Evolutionary conservation across 106 monocot genomes (phyloP).

Genomic region (Phalaenopsis equestris): DNA sequence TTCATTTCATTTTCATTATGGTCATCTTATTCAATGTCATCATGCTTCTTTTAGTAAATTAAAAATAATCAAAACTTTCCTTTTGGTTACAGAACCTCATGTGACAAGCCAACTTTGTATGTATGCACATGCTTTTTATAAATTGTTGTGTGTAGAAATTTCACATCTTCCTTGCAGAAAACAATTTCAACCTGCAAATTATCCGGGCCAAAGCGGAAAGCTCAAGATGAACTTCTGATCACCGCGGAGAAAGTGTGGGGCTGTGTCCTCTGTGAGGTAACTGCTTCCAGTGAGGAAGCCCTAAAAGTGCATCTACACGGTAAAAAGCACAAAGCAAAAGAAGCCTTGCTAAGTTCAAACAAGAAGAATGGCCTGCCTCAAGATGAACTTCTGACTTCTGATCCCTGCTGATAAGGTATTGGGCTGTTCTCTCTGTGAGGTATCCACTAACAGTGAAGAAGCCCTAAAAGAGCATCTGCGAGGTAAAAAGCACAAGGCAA

Average conservation of each 20-base stretch:
- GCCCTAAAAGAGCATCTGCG: slow-evolving; percentile 16
- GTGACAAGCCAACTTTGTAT: not conserved
- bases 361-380: not conserved
- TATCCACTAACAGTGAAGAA: slow-evolving; percentile 8
- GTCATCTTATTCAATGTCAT: too few species aligned
- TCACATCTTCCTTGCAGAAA: not conserved
- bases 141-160: not conserved
- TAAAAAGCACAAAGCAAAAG: slow-evolving; percentile 24
- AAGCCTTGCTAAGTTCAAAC: not conserved
- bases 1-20: too few species aligned
- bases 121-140: not conserved
- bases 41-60: too few species aligned
- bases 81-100: not conserved
- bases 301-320: slow-evolving; percentile 21
- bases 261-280: slow-evolving; percentile 24
- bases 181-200: not conserved
- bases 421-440: slow-evolving; percentile 22
- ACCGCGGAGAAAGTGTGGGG: not conserved
- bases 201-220: slow-evolving; percentile 16
- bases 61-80: too few species aligned
- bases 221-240: not conserved
- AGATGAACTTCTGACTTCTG: not conserved
- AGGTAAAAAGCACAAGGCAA: slow-evolving; percentile 27
- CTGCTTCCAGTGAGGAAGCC: slow-evolving; percentile 6
- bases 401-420: not conserved